phyloP scores from a whole-genome alignment of 805 yeast species.

The Isabelozyma rhagii region DNA sequence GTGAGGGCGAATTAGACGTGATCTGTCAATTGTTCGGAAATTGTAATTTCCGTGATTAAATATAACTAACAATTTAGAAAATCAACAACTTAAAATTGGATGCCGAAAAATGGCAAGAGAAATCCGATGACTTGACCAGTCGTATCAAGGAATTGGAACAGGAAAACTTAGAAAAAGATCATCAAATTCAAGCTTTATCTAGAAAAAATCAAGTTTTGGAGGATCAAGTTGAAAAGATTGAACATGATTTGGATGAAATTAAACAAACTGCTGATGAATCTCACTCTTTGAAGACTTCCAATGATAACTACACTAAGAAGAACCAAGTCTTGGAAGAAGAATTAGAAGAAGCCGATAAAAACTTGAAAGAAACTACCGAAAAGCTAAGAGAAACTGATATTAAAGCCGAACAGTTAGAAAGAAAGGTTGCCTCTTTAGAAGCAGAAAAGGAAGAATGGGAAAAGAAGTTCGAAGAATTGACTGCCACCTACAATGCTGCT shows the following conservation, averaged over 20 bases:
- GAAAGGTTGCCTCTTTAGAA: slow-evolving; percentile 89
- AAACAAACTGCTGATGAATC: slow-evolving; percentile 90
- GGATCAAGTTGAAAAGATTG: slow-evolving; percentile 75
- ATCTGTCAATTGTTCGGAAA: background rate
- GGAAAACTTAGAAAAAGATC: slow-evolving; percentile 87
- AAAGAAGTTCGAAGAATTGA: slow-evolving; percentile 83
- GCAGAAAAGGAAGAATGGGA: slow-evolving; percentile 90
- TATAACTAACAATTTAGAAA: slow-evolving; percentile 47
- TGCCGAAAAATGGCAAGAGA: slow-evolving; percentile 96
- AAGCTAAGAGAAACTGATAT: slow-evolving; percentile 93
- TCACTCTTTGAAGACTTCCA: slow-evolving; percentile 79
- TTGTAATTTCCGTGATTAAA: no score
- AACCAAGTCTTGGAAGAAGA: slow-evolving; percentile 85
- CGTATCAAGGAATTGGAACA: slow-evolving; percentile 89
- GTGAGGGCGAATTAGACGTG: background rate
- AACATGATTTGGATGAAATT: slow-evolving; percentile 66
- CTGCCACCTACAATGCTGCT: slow-evolving; percentile 76
- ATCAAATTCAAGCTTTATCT: slow-evolving; percentile 87
- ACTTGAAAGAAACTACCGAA: slow-evolving; percentile 88
- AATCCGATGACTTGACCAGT: slow-evolving; percentile 80
- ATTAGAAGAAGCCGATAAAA: slow-evolving; percentile 84
- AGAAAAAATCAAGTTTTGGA: slow-evolving; percentile 90
- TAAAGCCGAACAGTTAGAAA: slow-evolving; percentile 93
- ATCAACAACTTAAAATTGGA: slow-evolving; percentile 86
- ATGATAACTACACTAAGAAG: slow-evolving; percentile 89